Base-by-base conservation (phyloP, 2,329 filamentous ascomycete species). In the Neurospora sp. region DNA sequence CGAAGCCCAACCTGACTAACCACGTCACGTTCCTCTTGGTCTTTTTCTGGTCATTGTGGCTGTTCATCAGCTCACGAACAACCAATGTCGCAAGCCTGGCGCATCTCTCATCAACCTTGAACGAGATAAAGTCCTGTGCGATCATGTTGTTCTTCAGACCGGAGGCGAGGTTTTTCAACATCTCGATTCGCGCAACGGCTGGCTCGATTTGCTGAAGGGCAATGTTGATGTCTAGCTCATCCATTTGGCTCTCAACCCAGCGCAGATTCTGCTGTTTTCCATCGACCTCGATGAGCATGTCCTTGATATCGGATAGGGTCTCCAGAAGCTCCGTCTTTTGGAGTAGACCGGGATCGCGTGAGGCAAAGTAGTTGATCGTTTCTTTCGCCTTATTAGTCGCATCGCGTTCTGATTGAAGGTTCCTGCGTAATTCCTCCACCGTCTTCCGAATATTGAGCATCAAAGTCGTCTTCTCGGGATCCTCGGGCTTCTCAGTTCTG, bases 191-290 rank as follows among this genome's bases (percentile, higher is more conserved):
- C 5, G 86, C 85, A 0, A 98, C 96, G 0, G 96, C 92, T 23
- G 90, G 87, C 75, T 97, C 93, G 74, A 97, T 96, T 57, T 88
- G 87, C 78, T 98, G 95, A 67, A 97, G 85, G 0, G 96, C 95
- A 76, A 99, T 94, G 75, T 97, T 91, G 75, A 98, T 98, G 77
- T 99, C 96, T 6, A 99, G 87, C 77, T 97, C 93, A 77, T 99
- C 96, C 79, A 99, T 92, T 80, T 98, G 93, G 68, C 89, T 89
- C 79, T 99, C 96, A 0, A 99, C 93, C 93, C 93, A 97, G 68
- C 95, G 91, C 66, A 99, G 86, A 78, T 96, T 97, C 78, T 98
- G 93, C 79, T 97, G 94, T 76, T 97, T 97, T 67, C 96, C 96
- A 76, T 98, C 96, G 15, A 97, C 92, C 76, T 99, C 96, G 74